Evolutionary conservation across 768 basidiomycete genomes (phyloP), one percentile per base, ranked within the genome.

Genomic region (Glaciozyma martinii): DNA sequence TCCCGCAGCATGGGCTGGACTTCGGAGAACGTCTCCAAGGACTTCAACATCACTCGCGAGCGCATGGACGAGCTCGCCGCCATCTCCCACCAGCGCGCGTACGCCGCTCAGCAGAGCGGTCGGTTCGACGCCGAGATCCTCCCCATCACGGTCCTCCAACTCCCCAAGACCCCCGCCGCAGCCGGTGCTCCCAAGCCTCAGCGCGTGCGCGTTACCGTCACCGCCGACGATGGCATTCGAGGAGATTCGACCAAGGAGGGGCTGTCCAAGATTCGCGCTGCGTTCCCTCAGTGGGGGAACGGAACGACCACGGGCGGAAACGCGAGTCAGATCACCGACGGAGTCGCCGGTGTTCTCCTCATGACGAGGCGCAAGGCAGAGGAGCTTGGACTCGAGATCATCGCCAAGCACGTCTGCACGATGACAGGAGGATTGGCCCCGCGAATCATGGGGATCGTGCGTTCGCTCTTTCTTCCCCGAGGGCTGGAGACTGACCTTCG

Each of bases 281-380:
- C 88, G 6, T 94, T 94, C 80, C 77, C 78, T 62, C 84, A 87
- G 66, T 78, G 83, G 82, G 60, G 89, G 86, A 19, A 76, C 58
- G 56, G 40, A 3, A 56, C 54, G 79, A 32, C 91, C 42, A 62
- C 70, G 33, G 56, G 69, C 78, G 84, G 89, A 30, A 94, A 89
- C 76, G 86, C 90, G 1, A 88, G 85, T 3, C 92, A 95, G 75
- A 83, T 94, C 56, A 90, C 90, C 8, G 92, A 95, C 70, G 92
- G 91, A 56, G 91, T 67, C n/a, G 89, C 90, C 1, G 85, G 88
- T 5, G 82, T 89, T 1, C 71, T 93, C 59, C 74, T 93, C 66
- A 92, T 92, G 90, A 85, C 82, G 3, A 79, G 90, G 63, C 78
- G 79, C 63, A 89, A 86, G 75, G 90, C 90, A 2, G 85, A 89